Evolutionary conservation across 768 basidiomycete species (phyloP), one percentile per base, ranked within the genome.

Genomic region (Fistulinella prunicolor): DNA sequence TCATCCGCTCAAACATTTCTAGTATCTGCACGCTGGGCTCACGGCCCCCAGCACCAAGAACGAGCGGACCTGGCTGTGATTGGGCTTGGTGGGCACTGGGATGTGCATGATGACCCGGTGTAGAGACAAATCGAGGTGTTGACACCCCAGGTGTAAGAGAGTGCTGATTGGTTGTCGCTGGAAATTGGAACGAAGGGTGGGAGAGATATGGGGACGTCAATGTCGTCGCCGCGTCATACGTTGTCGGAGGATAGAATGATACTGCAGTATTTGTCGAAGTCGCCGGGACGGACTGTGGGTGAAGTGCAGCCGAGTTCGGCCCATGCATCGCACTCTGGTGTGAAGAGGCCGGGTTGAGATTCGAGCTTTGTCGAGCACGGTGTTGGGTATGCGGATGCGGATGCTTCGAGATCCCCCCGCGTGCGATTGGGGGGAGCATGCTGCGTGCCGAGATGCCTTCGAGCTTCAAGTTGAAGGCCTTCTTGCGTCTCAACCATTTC

Each of bases 1-100:
- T 79, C 71, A 89, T 81, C 50, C 79, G 76, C 48, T 83, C 83
- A 59, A 85, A 86, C 73, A 81, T 76, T 56, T 81, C 76, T 50
- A 89, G 69, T 44, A 89, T 74, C 45, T 73, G 77, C 22, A 81
- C 75, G 37, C 69, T 68, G 29, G 72, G 65, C 50, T 75, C 73
- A 29, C 59, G 57, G n/a, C 54, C 59, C 10, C 63, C 59, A 13
- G 63, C 56, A 17, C 65, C 67, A n/a, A 64, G 57, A 32, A 66
- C 52, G 26, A 66, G 40, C 2, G 63, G 63, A 4, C 54, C 54
- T 1, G 44, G 12, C 14, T 58, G 58, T 13, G 42, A 13, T 0
- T 64, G 51, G 13, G 41, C 21, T 28, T 42, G 49, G 32, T 57
- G 62, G 34, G 35, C 6, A n/a, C 37, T 13, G 24, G 53, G 0